Conservation (phyloP, 441 rosid species). For the Gossypium aridum region DNA sequence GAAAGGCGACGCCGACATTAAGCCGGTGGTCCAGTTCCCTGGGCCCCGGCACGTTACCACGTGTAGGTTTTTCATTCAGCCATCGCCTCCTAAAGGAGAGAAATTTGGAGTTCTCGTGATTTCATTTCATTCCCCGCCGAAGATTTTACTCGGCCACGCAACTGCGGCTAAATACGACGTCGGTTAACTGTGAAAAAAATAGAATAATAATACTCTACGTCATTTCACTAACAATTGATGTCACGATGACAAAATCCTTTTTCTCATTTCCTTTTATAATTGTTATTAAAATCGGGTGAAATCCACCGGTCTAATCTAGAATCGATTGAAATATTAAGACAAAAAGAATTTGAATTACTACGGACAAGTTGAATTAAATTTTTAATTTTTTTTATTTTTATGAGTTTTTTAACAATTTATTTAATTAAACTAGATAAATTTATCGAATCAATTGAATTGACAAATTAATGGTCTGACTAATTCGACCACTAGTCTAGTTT, state of each 20-base stretch:
- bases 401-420: too few species aligned
- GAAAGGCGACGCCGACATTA: conserved; percentile 14
- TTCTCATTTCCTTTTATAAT: neutral
- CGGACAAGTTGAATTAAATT: too few species aligned
- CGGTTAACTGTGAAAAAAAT: neutral
- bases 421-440: too few species aligned
- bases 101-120: conserved; percentile 18
- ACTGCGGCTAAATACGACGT: neutral
- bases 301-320: too few species aligned
- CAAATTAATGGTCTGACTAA: too few species aligned
- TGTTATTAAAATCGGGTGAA: too few species aligned
- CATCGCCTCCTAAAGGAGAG: neutral
- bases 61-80: conserved; percentile 16
- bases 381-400: too few species aligned
- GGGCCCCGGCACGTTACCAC: conserved; percentile 22
- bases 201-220: neutral
- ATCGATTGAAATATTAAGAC: too few species aligned
- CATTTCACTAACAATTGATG: neutral
- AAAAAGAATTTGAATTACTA: too few species aligned
- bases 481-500: too few species aligned
- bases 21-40: conserved; percentile 25
- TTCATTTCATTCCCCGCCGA: neutral
- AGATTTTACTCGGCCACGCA: neutral
- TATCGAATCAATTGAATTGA: too few species aligned
- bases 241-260: conserved; percentile 1